Percentiles rank a stretch among this genome's conserved stretches.
Evolutionary conservation across 768 basidiomycete species (phyloP).

Genomic region (Pisolithus orientalis): DNA sequence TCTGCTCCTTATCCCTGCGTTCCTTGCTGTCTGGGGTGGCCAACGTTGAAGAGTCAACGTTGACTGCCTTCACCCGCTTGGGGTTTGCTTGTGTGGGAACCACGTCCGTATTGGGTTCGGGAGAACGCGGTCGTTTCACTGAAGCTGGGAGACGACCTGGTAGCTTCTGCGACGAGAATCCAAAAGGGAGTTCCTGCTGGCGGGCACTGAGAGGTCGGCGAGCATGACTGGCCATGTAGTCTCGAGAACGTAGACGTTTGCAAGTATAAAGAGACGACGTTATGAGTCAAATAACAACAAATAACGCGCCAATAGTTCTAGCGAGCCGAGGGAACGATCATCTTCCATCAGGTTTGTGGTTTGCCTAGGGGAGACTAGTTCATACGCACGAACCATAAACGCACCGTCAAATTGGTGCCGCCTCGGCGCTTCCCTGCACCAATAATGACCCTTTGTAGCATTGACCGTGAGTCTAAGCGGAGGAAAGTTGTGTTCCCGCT

Average conservation of each 20-base stretch:
- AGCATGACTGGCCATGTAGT: neutral
- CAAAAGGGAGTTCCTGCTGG: constrained; percentile 28
- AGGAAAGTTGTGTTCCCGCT: constrained; percentile 15
- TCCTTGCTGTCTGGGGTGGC: constrained; percentile 28
- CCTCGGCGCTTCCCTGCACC: neutral
- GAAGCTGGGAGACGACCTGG: constrained; percentile 28
- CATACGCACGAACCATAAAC: too few species aligned
- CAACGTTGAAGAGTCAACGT: constrained; percentile 14
- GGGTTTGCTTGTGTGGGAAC: constrained; percentile 15
- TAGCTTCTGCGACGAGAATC: constrained; percentile 28
- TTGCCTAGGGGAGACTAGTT: too few species aligned
- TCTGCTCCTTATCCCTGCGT: constrained; percentile 42
- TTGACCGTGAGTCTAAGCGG: neutral
- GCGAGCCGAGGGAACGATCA: too few species aligned
- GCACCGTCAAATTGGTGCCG: too few species aligned
- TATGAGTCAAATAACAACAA: neutral
- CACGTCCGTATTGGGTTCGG: constrained; percentile 36
- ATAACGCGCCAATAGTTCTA: neutral
- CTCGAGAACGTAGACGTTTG: constrained; percentile 38
- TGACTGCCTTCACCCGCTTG: constrained; percentile 42
- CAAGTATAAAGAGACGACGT: neutral
- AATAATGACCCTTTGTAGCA: neutral
- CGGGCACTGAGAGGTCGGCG: constrained; percentile 46
- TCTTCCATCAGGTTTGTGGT: too few species aligned
- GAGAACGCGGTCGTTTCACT: constrained; percentile 45